phyloP scores from a whole-genome alignment of 2,329 filamentous ascomycete species.

The Neoascochyta sp. region DNA sequence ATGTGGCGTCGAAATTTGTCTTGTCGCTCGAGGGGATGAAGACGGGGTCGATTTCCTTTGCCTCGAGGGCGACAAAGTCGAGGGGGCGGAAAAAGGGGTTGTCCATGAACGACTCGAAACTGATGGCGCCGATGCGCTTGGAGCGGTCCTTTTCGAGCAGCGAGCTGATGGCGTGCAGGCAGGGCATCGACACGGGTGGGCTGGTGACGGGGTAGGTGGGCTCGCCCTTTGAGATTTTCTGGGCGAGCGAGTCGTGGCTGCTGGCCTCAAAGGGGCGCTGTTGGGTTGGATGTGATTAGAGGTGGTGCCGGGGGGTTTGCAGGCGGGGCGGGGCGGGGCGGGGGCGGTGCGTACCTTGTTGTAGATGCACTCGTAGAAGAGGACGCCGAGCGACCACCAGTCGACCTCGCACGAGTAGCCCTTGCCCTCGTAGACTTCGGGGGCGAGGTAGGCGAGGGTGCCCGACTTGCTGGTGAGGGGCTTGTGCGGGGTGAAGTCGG shows the following conservation, averaged over 20 bases:
- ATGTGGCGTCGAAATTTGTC: conserved; percentile 98
- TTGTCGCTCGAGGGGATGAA: conserved; percentile 95
- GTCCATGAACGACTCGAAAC: conserved; percentile 78
- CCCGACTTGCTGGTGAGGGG: conserved; percentile 92
- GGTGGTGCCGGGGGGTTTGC: too few relatives aligned
- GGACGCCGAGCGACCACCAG: conserved; percentile 97
- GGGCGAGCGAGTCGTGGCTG: conserved; percentile 74
- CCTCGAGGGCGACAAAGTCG: conserved; percentile 79
- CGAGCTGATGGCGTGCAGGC: conserved; percentile 81
- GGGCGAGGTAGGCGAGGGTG: conserved; percentile 90
- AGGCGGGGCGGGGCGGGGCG: not conserved
- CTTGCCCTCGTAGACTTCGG: conserved; percentile 87
- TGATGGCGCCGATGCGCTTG: conserved; percentile 75
- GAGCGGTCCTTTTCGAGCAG: conserved; percentile 76
- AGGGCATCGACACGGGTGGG: conserved; percentile 82
- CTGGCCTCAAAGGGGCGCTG: conserved; percentile 91
- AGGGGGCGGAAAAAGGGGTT: conserved; percentile 86
- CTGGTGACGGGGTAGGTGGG: conserved; percentile 90
- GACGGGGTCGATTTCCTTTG: conserved; percentile 83
- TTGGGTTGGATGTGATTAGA: conserved; percentile 2
- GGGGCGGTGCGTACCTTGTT: conserved; percentile 69
- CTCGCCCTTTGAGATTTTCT: conserved; percentile 74
- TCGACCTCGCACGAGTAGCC: conserved; percentile 90
- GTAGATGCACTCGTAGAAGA: conserved; percentile 99
- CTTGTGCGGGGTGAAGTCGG: conserved; percentile 80